Base-by-base conservation (phyloP, 2,329 filamentous ascomycete genomes). In the Pseudogymnoascus sp. region DNA sequence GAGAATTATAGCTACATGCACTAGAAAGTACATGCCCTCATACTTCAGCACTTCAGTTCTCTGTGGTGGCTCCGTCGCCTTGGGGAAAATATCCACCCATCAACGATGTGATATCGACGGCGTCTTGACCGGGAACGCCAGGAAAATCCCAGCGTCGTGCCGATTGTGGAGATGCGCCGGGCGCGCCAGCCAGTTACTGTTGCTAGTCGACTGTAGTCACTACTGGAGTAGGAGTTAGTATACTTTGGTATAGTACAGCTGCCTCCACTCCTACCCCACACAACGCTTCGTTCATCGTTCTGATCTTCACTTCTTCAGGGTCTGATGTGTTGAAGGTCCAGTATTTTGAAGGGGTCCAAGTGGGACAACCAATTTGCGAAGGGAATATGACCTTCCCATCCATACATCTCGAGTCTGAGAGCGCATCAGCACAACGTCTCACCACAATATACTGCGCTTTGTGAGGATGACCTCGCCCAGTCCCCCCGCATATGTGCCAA, bases 391-490 rank as follows among this genome's bases (percentile, higher is more conserved):
- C 14, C 46, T 11, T 31, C 42, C 12, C n/a, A n/a, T 46, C 42
- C 21, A n/a, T 46, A 11, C 6, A 28, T 28, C 44, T 28, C 12
- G 12, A 25, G 44, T 28, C 44, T 28, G 6, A n/a, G 44, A 31
- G 46, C 14, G 31, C n/a, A n/a, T 12, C 46, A 16, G 14, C n/a
- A 53, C 25, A 25, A 11, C 25, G 25, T 31, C 46, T 31, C 44
- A 10, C 44, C 44, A 28, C 12, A 28, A 31, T n/a, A 16, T 72
- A 5, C 67, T 74, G 1, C 3, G 10, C 28, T 31, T 3, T 78
- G 77, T 14, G 77, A 79, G 59, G 77, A 71, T 65, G 71, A 79
- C 62, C 76, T 80, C 60, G 76, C 78, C 2, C 67, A 72, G 46
- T 77, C 76, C 8, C 79, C 67, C 70, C 73, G 1, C 61, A 53